Base-by-base conservation (phyloP, 805 yeast genomes). In the Cyberlindnera maclurae region DNA sequence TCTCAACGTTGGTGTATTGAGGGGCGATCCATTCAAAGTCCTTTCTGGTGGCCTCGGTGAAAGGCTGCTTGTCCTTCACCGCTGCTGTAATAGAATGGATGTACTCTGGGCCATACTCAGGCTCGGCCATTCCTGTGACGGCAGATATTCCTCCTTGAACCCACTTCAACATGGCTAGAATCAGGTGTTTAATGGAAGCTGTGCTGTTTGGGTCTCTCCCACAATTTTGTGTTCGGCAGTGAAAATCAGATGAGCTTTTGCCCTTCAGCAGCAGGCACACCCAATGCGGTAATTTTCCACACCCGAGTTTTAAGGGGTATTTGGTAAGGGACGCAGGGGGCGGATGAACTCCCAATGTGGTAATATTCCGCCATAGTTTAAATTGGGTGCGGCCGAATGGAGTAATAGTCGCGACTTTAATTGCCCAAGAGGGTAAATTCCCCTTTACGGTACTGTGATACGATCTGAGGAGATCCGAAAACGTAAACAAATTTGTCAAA, bases 81-180 rank as follows among this genome's bases (percentile, higher is more conserved):
- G 76, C 59, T 28, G 74, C 75, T 31, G 83, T 75, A 41, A 89
- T 77, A n/a, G 97, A 75, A 54, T 82, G 90, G 49, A 93, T 85
- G 30, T 95, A 94, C 36, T 82, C 96, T 30, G 82, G 73, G 38
- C 98, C 98, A 55, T 93, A 93, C 57, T 83, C 95, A 18, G 98
- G 98, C 62, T 93, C 98, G 2, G 96, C 96, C 11, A 95, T 77
- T 39, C 98, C 98, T 5, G 97, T 90, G 33, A 88, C 93, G 5
- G 94, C 93, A n/a, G 97, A 85, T 38, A 84, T 70, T 49, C 88
- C 75, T 45, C 87, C 81, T 67, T 82, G 89, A 43, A 82, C 82
- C 88, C 88, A 82, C 74, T 78, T 81, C 38, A 82, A 65, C 89
- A 82, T 81, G 33, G 44, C n/a, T 34, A 26, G 18, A 26, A 11